Evolutionary conservation across 345 rosid genomes (phyloP), one percentile per base, ranked within the genome.

Genomic region (Moricandia arvensis): DNA sequence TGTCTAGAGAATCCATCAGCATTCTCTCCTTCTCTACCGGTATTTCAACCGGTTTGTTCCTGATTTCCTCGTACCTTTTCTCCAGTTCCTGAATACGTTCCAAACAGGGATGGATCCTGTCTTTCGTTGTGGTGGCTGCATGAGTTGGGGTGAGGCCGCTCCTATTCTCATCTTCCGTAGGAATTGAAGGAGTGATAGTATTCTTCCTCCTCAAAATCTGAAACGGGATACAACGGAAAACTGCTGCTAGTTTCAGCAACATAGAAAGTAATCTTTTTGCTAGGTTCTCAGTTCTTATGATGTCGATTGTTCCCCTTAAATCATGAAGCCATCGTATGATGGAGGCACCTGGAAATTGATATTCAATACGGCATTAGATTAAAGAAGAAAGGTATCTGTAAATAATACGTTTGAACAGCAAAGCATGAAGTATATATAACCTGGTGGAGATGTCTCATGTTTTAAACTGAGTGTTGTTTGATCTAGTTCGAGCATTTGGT

Each of bases 11-110:
- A 69, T 91, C 87, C 82, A 82, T 75, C 7, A 94, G 84, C 84
- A 91, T 86, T 77, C 82, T 85, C 72, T 94, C 98, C 80, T 94
- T 91, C 78, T 90, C 98, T 29, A 76, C 21, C 2, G 98, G 98
- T 41, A 94, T 89, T 47, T 60, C 85, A 18, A 87, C 81, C 16
- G 93, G 96, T 75, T 85, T 90, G 79, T 81, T 86, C 63, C 82
- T 71, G 37, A 94, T 83, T 35, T 94, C 92, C 66, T 87, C 89
- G 0, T 86, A 72, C 62, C 62, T 73, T 61, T 84, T 88, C 84
- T 94, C 98, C 47, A 91, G 85, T 70, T 82, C 80, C 85, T 85
- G 80, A 66, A 94, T 91, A 15, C 96, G 97, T 35, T 91, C 90
- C 43, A 91, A 65, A 73, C 91, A 94, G 10, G 91, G 96, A 69